These are phyloP conservation scores for Sclerotinia borealis DNA, from an alignment of 2,329 filamentous ascomycete species.

Conservation along the genomic window DNA sequence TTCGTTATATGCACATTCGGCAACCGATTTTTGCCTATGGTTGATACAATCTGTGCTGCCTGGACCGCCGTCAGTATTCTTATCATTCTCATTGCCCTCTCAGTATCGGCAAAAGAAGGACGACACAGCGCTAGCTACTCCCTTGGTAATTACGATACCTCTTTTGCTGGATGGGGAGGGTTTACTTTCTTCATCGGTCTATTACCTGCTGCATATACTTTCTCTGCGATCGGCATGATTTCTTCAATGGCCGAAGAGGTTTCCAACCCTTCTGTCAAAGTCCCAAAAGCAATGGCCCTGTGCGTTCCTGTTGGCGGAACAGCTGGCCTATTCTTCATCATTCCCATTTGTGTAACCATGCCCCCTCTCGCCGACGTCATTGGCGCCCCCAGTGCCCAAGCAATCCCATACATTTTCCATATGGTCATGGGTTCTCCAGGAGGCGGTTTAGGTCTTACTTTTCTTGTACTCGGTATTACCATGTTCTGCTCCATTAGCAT, in stretches of 20 bases:
- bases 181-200: slow-evolving; percentile 60
- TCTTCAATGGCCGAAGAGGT: slow-evolving; percentile 58
- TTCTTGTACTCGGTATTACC: slow-evolving; percentile 44
- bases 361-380: slow-evolving; percentile 42
- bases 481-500: slow-evolving; percentile 50
- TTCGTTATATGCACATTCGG: slow-evolving; percentile 61
- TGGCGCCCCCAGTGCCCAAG: slow-evolving; percentile 41
- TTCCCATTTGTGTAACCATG: slow-evolving; percentile 45
- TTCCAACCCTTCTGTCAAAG: slow-evolving; percentile 43
- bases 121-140: slow-evolving; percentile 46
- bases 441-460: slow-evolving; percentile 42
- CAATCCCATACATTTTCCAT: slow-evolving; percentile 45
- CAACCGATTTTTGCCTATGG: slow-evolving; percentile 59
- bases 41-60: slow-evolving; percentile 52
- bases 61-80: slow-evolving; percentile 52
- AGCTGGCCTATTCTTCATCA: slow-evolving; percentile 45
- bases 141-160: slow-evolving; percentile 50
- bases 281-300: slow-evolving; percentile 42
- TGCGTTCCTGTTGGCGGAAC: slow-evolving; percentile 44
- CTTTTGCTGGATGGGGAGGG: slow-evolving; percentile 49
- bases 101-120: slow-evolving; percentile 47
- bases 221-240: slow-evolving; percentile 57
- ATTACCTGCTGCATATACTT: slow-evolving; percentile 52
- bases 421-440: slow-evolving; percentile 44
- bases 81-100: slow-evolving; percentile 50